Base-by-base conservation (phyloP, 2,329 filamentous ascomycete species). In the Ophiostoma ulmi region DNA sequence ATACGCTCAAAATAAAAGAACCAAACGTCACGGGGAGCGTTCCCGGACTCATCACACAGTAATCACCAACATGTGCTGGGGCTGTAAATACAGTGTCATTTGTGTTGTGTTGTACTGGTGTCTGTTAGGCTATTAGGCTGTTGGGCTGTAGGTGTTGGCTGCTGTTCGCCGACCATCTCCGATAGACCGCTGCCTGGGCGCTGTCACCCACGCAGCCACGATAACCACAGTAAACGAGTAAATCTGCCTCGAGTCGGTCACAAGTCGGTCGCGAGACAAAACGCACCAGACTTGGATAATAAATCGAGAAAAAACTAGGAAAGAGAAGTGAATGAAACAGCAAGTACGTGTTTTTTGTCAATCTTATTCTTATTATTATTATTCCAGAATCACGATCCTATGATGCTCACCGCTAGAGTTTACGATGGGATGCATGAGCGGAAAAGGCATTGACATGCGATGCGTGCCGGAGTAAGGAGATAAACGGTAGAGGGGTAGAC, bases 381-480 rank as follows among this genome's bases (percentile, higher is more conserved):
- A 58, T n/a, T 5, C n/a, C 20, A 20, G 52, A 26, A 58, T 22
- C n/a, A 58, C n/a, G 52, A 58, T 22, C 11, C 22, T 5, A 13
- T 17, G 31, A n/a, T 36, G 61, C 61, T 64, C 61, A 64, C 61
- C 61, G 61, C 61, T 38, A 36, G 61, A 22, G 31, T 64, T 38
- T 38, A 20, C 35, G 22, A 31, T 35, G 22, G 4, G 11, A 35
- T 64, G 61, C 61, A 64, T 36, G 61, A 64, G 61, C 61, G 61
- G 61, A 17, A 64, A 20, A 35, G 55, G 61, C 31, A 64, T 64
- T 64, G 39, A 35, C 61, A 64, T 64, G 61, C 61, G 31, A 58
- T 58, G 52, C 52, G 52, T 38, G 61, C 61, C 20, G 35, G 58
- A 17, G 55, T 26, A 61, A 22, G 26, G n/a, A 58, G 35, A 58